Percentiles rank a stretch among this genome's conserved stretches.
Evolutionary conservation across 2,329 filamentous ascomycete genomes (phyloP).

Genomic region (Raffaelea ambrosiae): DNA sequence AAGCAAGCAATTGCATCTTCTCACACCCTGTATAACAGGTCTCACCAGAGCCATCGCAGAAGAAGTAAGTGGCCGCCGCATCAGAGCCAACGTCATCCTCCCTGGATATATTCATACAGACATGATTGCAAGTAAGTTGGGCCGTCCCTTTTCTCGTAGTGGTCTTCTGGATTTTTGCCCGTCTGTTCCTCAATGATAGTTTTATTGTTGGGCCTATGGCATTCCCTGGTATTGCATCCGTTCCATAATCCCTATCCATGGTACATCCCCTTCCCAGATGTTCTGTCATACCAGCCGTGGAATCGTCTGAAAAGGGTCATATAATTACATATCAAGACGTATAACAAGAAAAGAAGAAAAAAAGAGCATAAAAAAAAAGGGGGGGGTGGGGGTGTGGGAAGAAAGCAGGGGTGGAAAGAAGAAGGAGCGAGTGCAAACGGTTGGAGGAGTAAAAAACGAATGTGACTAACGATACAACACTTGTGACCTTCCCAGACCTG

Average conservation of each 20-base stretch:
- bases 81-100: constrained; percentile 72
- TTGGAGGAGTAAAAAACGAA: constrained; percentile 23
- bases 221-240: constrained; percentile 6
- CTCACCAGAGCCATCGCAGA: constrained; percentile 59
- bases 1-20: too few species aligned
- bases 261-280: constrained; percentile 6
- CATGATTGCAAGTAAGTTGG: constrained; percentile 62
- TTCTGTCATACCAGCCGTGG: too few species aligned
- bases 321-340: not conserved
- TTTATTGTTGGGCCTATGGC: too few species aligned
- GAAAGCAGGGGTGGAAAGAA: too few species aligned
- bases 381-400: too few species aligned
- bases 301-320: too few species aligned
- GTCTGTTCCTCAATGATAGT: too few species aligned
- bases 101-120: constrained; percentile 76
- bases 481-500: not conserved
- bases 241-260: constrained; percentile 7
- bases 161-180: constrained; percentile 4
- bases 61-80: constrained; percentile 50
- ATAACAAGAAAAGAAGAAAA: not conserved
- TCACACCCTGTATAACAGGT: constrained; percentile 30
- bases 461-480: not conserved
- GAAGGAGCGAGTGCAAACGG: constrained; percentile 2
- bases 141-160: not conserved
- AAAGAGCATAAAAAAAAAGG: not conserved